These are phyloP conservation scores for Sphagnum contortum DNA, from an alignment of 225 moss, liverwort and hornwort species.

Conservation along the genomic window DNA sequence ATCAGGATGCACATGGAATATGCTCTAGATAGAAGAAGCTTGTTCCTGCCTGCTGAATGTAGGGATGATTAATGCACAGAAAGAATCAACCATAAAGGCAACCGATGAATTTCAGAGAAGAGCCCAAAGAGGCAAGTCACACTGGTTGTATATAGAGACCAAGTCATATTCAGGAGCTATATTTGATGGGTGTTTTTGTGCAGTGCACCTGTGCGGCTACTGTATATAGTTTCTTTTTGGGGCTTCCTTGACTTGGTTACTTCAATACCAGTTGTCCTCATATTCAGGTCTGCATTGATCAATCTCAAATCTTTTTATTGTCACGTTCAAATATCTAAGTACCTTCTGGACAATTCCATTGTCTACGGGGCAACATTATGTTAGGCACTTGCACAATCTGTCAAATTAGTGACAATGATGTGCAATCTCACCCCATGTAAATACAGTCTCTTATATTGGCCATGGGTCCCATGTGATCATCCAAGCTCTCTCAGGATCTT, in stretches of 20 bases:
- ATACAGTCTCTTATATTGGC: no score
- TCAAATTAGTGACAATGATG: no score
- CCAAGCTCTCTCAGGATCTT: no score
- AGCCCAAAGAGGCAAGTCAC: no score
- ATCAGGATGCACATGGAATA: no score
- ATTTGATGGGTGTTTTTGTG: constrained; percentile 4
- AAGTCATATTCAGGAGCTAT: no score
- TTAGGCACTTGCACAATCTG: background rate
- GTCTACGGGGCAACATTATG: background rate
- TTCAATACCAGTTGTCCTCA: constrained; percentile 52
- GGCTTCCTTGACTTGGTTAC: constrained; percentile 66
- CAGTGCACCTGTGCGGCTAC: constrained; percentile 72
- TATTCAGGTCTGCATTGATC: constrained; percentile 35
- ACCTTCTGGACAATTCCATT: background rate
- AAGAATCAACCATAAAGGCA: background rate
- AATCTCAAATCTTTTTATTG: background rate
- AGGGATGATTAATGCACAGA: background rate
- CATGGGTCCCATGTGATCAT: no score
- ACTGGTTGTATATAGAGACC: no score
- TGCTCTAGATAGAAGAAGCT: no score
- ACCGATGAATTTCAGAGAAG: background rate
- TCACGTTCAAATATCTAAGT: background rate
- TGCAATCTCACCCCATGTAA: no score
- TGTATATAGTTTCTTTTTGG: constrained; percentile 68
- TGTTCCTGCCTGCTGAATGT: no score